Base-by-base conservation (phyloP, 495 filamentous ascomycete species). In the Aspergillus avenaceus region DNA sequence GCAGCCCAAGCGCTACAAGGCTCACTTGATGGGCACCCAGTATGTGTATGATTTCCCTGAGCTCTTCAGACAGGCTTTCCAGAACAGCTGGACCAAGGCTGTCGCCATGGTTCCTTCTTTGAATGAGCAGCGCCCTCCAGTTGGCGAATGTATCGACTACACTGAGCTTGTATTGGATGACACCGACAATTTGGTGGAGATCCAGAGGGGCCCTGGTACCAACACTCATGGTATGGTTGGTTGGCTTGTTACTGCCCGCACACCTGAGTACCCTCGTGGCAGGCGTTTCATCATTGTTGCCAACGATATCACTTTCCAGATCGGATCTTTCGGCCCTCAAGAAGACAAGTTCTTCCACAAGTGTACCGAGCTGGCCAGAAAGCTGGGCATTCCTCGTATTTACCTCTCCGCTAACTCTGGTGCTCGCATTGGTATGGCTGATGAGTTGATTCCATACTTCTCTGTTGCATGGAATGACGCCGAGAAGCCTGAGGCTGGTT, bases 31-130 rank as follows among this genome's bases (percentile, higher is more conserved):
- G 91, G 93, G 93, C 58, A 98, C 93, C 14, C 93, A 98, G 67
- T 98, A 96, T 58, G 95, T 96, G 50, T 98, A 98, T 67, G 93
- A 98, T 75, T 98, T 98, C 87, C 93, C 93, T 7, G 95, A 98
- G 76, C 85, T 98, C 26, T 98, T 98, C 87, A 81, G 93, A 62
- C 93, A 97, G 70, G 92, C 93, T 32, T 87, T 96, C 71, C 90
- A 97, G 73, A 97, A 96, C 75, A 88, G 82, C 76, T 98, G 93
- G 93, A 74, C 75, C 57, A 83, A 83, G 65, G 79, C 80, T 45
- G 79, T 86, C 34, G 77, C 78, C 58, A 86, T 84, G 64, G 81
- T 90, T 48, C 74, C 88, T 4, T 74, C 78, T 27, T 70, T 97
- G 41, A 78, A 80, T 24, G 85, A 90, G 31, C 89, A 88, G 77